Conservation (phyloP, 208 protist genomes). For the Wallacemonas rigidus region DNA sequence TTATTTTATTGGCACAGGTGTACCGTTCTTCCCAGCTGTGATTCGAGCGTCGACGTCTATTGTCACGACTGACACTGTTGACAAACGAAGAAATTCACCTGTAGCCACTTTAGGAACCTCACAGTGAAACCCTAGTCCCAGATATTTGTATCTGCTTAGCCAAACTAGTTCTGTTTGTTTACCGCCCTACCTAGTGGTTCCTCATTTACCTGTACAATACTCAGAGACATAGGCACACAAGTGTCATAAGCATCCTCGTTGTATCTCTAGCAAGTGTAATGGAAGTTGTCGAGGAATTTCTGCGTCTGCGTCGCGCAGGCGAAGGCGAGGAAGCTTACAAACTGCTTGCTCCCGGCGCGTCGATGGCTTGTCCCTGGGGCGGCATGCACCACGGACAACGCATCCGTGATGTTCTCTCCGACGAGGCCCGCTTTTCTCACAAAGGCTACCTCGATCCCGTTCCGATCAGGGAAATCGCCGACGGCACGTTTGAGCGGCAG, state of each 20-base stretch:
- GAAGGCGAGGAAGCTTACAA: conserved; percentile 78
- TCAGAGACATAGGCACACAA: too few species aligned
- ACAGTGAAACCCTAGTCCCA: neutral
- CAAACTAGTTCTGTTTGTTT: neutral
- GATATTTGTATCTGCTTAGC: neutral
- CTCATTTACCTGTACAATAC: too few species aligned
- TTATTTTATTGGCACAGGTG: too few species aligned
- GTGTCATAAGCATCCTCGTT: too few species aligned
- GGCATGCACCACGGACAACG: conserved; percentile 82
- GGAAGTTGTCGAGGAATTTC: conserved; percentile 85
- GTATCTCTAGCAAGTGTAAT: conserved; percentile 22
- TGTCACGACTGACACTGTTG: neutral
- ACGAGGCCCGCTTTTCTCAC: conserved; percentile 75
- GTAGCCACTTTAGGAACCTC: neutral
- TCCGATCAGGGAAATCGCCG: conserved; percentile 82
- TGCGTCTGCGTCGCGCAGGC: conserved; percentile 68
- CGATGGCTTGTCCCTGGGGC: conserved; percentile 87
- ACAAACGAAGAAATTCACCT: neutral
- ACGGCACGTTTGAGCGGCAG: conserved; percentile 85
- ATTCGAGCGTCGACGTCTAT: too few species aligned
- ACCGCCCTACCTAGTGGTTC: too few species aligned
- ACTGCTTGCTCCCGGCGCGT: conserved; percentile 74
- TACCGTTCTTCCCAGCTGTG: too few species aligned
- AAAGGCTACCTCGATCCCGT: conserved; percentile 80
- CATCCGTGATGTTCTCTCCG: conserved; percentile 58